Base-by-base conservation (phyloP, 176 grass and related monocot genomes). In the Carex scoparia region DNA sequence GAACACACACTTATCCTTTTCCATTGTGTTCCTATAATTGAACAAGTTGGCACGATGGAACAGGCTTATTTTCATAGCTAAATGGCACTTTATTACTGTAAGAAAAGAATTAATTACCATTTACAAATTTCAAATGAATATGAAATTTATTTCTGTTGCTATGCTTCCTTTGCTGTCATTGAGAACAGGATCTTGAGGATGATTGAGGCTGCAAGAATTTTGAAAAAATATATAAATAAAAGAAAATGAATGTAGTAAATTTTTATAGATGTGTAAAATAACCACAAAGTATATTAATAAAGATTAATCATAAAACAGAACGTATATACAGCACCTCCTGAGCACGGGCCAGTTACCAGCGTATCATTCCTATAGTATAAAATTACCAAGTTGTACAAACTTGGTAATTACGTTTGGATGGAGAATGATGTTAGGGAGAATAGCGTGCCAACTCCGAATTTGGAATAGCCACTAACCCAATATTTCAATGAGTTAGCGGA, bases 81-180 rank as follows among this genome's bases (percentile, higher is more conserved):
- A 69, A 8, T 44, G 15, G 7, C 1, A 44, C 12, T 44, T 71
- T 71, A 37, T 37, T 38, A 69, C 68, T 19, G 15, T 4, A 2
- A 71, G 68, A 2, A 44, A 70, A 46, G 37, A 71, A 71, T 46
- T 19, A 69, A 46, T 32, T 27, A 37, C 46, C 19, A 78, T 78
- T 78, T 78, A 78, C 74, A 78, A 56, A 14, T 57, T 78, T 57
- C n/a, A 6, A 16, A 78, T 57, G 27, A 57, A 78, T 33, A 74
- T 57, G 12, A 55, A 32, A 78, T 32, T 57, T 35, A 32, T 78
- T 56, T 58, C 48, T 16, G 57, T 15, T 56, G 44, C 32, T 57
- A 72, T 56, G 28, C 74, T 57, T 35, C 28, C 23, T 11, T 57
- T 7, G 74, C 23, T 33, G 53, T 78, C 51, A 57, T 78, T 5